A percentile compares a stretch with the other conserved stretches of the same genome.
phyloP scores from a whole-genome alignment of 2,329 filamentous ascomycete genomes.

The Cryphonectria nitschkei region DNA sequence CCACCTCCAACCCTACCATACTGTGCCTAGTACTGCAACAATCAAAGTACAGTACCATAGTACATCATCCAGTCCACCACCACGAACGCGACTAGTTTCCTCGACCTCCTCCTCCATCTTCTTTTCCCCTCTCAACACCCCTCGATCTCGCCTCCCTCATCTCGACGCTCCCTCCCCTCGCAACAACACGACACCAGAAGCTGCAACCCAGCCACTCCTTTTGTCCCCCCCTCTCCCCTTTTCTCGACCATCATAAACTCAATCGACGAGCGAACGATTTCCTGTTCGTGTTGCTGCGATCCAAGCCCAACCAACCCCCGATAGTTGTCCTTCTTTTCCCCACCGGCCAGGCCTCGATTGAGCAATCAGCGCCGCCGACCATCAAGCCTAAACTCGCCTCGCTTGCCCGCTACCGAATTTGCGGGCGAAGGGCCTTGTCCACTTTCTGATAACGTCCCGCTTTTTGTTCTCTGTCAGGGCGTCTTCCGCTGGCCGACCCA shows the following conservation, averaged over 20 bases:
- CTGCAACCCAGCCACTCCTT: neutral
- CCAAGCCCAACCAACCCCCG: too few relatives aligned
- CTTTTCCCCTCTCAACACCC: neutral
- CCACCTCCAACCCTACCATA: neutral
- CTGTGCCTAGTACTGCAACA: neutral
- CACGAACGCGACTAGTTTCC: neutral
- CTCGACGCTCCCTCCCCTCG: neutral
- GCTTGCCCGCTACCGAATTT: constrained; percentile 26
- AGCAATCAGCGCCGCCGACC: constrained; percentile 21
- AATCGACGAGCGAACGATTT: neutral
- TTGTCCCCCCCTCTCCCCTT: neutral
- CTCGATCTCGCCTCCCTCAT: neutral
- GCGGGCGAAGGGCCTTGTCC: constrained; percentile 26
- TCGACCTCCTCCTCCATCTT: neutral
- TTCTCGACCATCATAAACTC: neutral
- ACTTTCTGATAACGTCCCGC: constrained; percentile 30
- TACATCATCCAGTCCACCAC: neutral
- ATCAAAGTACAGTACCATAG: too few relatives aligned
- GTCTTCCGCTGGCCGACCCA: constrained; percentile 28
- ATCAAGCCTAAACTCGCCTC: constrained; percentile 22
- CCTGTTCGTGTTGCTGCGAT: neutral
- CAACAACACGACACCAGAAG: neutral
- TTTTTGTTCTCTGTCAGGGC: constrained; percentile 30
- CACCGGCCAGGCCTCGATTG: constrained; percentile 7
- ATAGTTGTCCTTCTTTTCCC: constrained; percentile 5